Percentiles rank a stretch among this genome's conserved stretches.
phyloP scores from a whole-genome alignment of 2,329 filamentous ascomycete species.

The Alternaria sp. region DNA sequence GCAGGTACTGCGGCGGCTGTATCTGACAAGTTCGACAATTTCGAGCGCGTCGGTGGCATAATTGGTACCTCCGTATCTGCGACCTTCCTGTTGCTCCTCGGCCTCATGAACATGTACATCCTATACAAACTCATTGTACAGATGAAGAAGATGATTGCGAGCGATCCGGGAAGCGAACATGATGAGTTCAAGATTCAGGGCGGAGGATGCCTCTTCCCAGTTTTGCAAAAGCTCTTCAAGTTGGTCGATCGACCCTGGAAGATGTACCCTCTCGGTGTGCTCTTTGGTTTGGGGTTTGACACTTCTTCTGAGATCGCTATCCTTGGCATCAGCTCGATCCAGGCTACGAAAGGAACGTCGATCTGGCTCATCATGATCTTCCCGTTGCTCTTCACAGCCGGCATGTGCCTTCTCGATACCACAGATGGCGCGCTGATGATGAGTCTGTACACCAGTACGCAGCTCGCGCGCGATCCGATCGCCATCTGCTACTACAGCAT shows the following conservation, averaged over 20 bases:
- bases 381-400: conserved; percentile 87
- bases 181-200: conserved; percentile 75
- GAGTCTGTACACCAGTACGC: conserved; percentile 83
- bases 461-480: conserved; percentile 81
- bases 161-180: conserved; percentile 57
- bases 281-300: conserved; percentile 92
- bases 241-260: conserved; percentile 83
- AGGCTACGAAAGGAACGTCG: conserved; percentile 83
- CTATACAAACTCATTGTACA: conserved; percentile 77
- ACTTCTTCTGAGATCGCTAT: conserved; percentile 94
- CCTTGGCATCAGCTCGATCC: conserved; percentile 86
- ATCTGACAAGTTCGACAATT: conserved; percentile 79
- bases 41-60: conserved; percentile 82
- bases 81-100: conserved; percentile 81
- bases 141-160: conserved; percentile 68
- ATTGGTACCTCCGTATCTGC: conserved; percentile 89
- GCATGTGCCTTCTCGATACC: conserved; percentile 95
- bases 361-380: conserved; percentile 96
- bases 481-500: conserved; percentile 94
- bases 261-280: conserved; percentile 88
- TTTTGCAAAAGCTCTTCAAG: conserved; percentile 79
- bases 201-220: conserved; percentile 74
- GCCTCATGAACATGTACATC: conserved; percentile 85
- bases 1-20: conserved; percentile 89
- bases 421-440: conserved; percentile 95